Conservation (phyloP, 192 early-diverging fungal species). For the Cetraspora pellucida region DNA sequence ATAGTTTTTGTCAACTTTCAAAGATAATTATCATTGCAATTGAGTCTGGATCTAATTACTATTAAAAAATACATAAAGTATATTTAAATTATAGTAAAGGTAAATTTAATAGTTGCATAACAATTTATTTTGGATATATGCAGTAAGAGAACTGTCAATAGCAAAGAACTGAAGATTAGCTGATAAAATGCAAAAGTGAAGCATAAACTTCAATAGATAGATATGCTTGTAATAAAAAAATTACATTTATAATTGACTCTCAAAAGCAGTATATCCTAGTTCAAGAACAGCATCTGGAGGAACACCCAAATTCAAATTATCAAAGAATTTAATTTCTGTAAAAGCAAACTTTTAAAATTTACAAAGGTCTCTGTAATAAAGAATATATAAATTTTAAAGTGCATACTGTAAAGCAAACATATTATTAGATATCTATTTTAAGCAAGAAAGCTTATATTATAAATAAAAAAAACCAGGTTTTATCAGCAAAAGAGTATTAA, state of each 20-base stretch:
- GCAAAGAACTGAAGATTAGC: background rate
- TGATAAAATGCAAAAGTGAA: constrained; percentile 5
- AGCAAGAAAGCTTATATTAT: no score
- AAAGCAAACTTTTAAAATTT: no score
- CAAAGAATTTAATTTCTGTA: no score
- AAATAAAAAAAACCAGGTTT: no score
- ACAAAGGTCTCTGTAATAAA: no score
- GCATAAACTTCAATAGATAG: background rate
- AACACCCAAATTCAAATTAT: no score
- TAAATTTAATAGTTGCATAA: background rate
- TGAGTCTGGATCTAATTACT: constrained; percentile 17
- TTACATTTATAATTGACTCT: constrained; percentile 6
- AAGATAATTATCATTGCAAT: background rate
- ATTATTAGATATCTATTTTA: no score
- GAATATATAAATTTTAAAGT: no score
- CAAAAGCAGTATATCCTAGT: background rate
- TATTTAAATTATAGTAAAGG: background rate
- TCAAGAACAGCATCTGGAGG: background rate
- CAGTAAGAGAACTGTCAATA: background rate
- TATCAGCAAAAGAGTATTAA: no score
- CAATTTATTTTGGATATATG: background rate
- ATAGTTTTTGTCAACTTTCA: background rate
- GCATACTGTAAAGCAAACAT: no score
- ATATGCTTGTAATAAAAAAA: background rate
- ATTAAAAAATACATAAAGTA: background rate